Base-by-base conservation (phyloP, 768 basidiomycete species). In the Cystofilobasidium macerans region DNA sequence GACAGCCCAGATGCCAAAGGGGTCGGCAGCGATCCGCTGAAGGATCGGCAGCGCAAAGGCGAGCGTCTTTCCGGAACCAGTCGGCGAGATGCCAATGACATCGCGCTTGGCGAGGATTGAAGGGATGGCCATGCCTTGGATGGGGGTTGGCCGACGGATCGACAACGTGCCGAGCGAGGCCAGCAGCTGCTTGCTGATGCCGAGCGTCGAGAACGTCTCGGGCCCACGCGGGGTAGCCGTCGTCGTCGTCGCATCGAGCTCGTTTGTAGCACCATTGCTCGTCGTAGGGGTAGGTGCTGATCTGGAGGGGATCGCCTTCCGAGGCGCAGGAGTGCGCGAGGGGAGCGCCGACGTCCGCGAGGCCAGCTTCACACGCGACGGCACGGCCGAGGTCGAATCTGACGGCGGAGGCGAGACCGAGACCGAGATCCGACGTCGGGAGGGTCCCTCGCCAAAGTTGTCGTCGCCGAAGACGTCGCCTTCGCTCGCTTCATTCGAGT, bases 41-140 rank as follows among this genome's bases (percentile, higher is more conserved):
- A 98, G 79, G 64, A 98, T 97, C 6, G 95, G 95, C 7, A 97
- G 77, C 0, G 94, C 95, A 71, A 99, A 99, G 0, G 95, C 93
- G 66, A 99, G 84, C 0, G 95, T 99, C 78, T 99, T 99, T 72
- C 94, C 94, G 1, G 89, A 92, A 61, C 95, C 95, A 0, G 95
- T 99, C 78, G 97, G 93, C 0, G 95, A 92, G 69, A 94, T 92
- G 13, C 95, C 95, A 66, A 99, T 89, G 75, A 93, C 97, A 76
- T 99, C 94, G 73, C 86, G 83, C 43, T 89, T 89, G 78, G 81
- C 77, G 32, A 99, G 79, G 61, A 98, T 82, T 6, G 86, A 85
- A 2, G 89, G 89, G 72, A 99, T 88, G 75, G 93, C 97, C 4
- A 89, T 88, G 0, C 82, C 80, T 72, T 99, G 94, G 33, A 99